Evolutionary conservation across 805 yeast genomes (phyloP), one percentile per base, ranked within the genome.

Genomic region (Brettanomyces anomalus): DNA sequence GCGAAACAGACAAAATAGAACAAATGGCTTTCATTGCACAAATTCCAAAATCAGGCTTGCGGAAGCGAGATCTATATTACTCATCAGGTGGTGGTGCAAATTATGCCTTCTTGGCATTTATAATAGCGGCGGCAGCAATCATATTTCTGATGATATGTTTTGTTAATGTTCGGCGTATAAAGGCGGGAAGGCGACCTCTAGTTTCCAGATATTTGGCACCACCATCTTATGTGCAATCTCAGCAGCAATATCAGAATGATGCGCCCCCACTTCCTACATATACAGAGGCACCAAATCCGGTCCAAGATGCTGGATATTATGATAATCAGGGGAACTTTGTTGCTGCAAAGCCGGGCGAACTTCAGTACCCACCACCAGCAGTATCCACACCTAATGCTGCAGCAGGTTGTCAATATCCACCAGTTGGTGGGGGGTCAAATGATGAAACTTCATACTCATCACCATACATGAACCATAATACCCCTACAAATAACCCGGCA

Each of bases 301-400:
- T 74, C 38, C 65, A 61, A 39, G 96, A 88, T 56, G 75, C 83
- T 57, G 96, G 94, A 0, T 81, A 74, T 57, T 85, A 84, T 52
- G 93, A 85, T 57, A 64, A 63, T 31, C 58, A 68, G 30, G 96
- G 87, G 32, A 66, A 57, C 42, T 73, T 72, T 49, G 51, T 62
- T 33, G 71, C 60, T 3, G 18, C 49, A 19, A 35, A 37, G 26
- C 14, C 35, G 13, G 40, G 36, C 8, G 44, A 36, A n/a, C 39
- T 39, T n/a, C 36, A 33, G 32, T n/a, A 11, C 7, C 37, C 46
- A 19, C 43, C 40, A 14, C 40, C 46, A 17, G 38, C 18, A 21
- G 35, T 33, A 20, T 21, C 39, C 34, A 13, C 18, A 14, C 35
- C 26, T 3, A 14, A 14, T n/a, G 35, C 18, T 17, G 35, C n/a